A percentile compares a stretch with the other conserved stretches of the same genome.
These are phyloP conservation scores for Pleurotus eryngii DNA, from an alignment of 768 basidiomycete genomes.

Conservation along the genomic window DNA sequence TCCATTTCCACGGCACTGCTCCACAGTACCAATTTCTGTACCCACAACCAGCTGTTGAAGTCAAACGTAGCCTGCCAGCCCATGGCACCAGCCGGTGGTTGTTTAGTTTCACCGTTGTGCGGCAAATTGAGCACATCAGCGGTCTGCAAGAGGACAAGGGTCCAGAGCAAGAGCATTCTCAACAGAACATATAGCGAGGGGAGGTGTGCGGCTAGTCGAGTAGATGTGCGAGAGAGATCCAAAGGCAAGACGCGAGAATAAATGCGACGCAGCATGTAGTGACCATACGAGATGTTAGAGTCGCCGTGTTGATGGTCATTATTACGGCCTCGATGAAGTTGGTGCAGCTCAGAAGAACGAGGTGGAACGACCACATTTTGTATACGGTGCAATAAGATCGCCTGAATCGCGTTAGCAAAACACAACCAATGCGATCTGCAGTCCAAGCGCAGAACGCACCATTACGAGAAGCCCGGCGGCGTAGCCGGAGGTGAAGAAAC, in stretches of 20 bases:
- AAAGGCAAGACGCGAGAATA: slow-evolving; percentile 55
- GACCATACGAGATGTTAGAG: slow-evolving; percentile 21
- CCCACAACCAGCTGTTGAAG: slow-evolving; percentile 14
- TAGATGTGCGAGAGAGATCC: slow-evolving; percentile 55
- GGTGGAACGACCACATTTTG: slow-evolving; percentile 77
- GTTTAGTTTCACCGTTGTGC: background rate
- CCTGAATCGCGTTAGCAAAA: slow-evolving; percentile 34
- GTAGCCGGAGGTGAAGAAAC: slow-evolving; percentile 73
- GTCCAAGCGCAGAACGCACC: slow-evolving; percentile 34
- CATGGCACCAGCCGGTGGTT: slow-evolving; percentile 23
- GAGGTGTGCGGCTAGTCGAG: slow-evolving; percentile 56
- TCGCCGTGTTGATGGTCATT: slow-evolving; percentile 3
- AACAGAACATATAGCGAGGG: slow-evolving; percentile 63
- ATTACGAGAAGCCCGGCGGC: slow-evolving; percentile 62
- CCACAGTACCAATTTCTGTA: slow-evolving; percentile 42
- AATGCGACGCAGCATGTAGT: slow-evolving; percentile 21
- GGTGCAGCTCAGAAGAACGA: slow-evolving; percentile 25
- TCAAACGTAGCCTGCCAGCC: slow-evolving; percentile 17
- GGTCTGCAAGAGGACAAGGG: slow-evolving; percentile 55
- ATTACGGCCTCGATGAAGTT: slow-evolving; percentile 12
- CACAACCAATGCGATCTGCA: too few relatives aligned
- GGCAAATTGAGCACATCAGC: slow-evolving; percentile 27
- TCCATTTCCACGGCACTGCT: slow-evolving; percentile 48
- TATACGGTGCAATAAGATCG: slow-evolving; percentile 68
- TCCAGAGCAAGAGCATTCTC: slow-evolving; percentile 57